phyloP scores from a whole-genome alignment of 495 filamentous ascomycete species.

The Lindgomyces ingoldianus region DNA sequence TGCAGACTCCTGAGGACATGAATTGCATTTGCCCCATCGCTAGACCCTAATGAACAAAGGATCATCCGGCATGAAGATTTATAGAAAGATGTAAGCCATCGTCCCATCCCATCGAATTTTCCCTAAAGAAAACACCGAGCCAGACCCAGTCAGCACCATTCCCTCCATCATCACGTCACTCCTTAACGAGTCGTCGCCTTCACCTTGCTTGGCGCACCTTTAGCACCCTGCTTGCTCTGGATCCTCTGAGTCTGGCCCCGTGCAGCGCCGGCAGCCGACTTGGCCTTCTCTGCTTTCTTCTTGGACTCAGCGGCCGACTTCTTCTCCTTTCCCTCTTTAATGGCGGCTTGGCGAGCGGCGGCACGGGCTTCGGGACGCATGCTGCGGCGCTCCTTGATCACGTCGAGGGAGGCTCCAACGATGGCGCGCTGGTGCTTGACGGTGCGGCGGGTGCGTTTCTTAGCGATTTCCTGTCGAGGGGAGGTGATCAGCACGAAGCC shows the following conservation, averaged over 20 bases:
- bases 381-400: conserved; percentile 97
- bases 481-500: conserved; percentile 13
- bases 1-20: conserved; percentile 34
- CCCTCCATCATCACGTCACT: conserved; percentile 2
- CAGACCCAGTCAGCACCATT: conserved; percentile 4
- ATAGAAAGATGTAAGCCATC: conserved; percentile 20
- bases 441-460: conserved; percentile 97
- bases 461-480: conserved; percentile 84
- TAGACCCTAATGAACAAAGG: conserved; percentile 32
- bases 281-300: conserved; percentile 99
- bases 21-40: conserved; percentile 38
- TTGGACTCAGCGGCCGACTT: conserved; percentile 77
- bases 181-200: conserved; percentile 84
- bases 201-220: conserved; percentile 85
- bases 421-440: conserved; percentile 99
- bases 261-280: conserved; percentile 71
- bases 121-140: conserved; percentile 5
- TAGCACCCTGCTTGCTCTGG: conserved; percentile 93
- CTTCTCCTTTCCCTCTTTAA: conserved; percentile 97
- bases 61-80: conserved; percentile 1
- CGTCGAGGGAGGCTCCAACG: conserved; percentile 97
- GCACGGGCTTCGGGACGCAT: conserved; percentile 91
- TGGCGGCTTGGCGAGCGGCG: conserved; percentile 86
- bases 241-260: conserved; percentile 77
- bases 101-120: conserved; percentile 17